phyloP scores from a whole-genome alignment of 2,329 filamentous ascomycete genomes.

The Albifimbria verrucaria region DNA sequence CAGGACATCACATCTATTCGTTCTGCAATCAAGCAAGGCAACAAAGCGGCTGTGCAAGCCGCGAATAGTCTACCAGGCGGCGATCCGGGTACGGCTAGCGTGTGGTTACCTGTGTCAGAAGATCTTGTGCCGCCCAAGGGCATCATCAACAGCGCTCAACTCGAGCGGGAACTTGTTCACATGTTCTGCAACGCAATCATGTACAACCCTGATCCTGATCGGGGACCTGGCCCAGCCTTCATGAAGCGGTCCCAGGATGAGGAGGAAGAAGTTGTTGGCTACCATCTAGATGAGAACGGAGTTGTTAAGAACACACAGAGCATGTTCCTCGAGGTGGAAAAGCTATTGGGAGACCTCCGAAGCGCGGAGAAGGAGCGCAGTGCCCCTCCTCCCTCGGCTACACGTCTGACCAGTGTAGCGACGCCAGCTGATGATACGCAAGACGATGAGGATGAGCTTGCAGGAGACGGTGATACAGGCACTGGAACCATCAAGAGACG shows the following conservation, averaged over 20 bases:
- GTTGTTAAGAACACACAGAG: conserved; percentile 83
- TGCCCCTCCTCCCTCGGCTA: conserved; percentile 29
- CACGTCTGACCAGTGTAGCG: conserved; percentile 33
- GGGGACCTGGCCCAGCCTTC: conserved; percentile 65
- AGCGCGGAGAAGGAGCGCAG: conserved; percentile 62
- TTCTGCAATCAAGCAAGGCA: conserved; percentile 70
- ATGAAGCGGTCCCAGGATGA: conserved; percentile 41
- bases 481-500: conserved; percentile 31
- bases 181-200: conserved; percentile 99
- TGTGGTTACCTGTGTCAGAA: conserved; percentile 66
- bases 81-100: conserved; percentile 52
- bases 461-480: conserved; percentile 35
- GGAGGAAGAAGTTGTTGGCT: conserved; percentile 49
- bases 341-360: conserved; percentile 71
- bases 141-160: conserved; percentile 88
- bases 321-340: conserved; percentile 87
- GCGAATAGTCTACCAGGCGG: conserved; percentile 59
- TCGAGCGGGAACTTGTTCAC: conserved; percentile 89
- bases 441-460: conserved; percentile 47
- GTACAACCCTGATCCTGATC: conserved; percentile 86
- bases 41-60: conserved; percentile 58
- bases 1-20: conserved; percentile 78
- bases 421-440: conserved; percentile 42
- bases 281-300: conserved; percentile 75
- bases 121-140: conserved; percentile 82